A percentile compares a stretch with the other conserved stretches of the same genome.
Conservation (phyloP, 164 flowering plant genomes). For the Annona squamosa region DNA sequence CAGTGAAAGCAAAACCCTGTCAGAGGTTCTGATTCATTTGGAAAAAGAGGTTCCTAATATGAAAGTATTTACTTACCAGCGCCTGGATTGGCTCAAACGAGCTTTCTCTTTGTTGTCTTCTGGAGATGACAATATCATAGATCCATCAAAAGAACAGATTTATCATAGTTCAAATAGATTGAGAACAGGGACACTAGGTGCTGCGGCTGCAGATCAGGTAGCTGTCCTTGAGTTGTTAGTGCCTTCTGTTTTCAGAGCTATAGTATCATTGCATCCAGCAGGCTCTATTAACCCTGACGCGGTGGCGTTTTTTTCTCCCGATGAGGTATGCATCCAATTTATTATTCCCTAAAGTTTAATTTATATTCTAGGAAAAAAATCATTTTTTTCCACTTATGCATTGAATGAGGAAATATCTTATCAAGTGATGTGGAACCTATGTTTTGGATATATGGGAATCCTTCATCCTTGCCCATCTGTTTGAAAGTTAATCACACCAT, state of each 20-base stretch:
- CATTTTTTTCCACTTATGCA: neutral
- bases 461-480: neutral
- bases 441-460: neutral
- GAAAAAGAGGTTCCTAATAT: constrained; percentile 58
- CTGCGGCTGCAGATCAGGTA: constrained; percentile 43
- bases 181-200: constrained; percentile 28
- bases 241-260: constrained; percentile 77
- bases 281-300: constrained; percentile 90
- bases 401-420: neutral
- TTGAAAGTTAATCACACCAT: neutral
- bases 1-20: constrained; percentile 41
- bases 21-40: constrained; percentile 40
- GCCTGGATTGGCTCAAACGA: constrained; percentile 79
- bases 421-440: neutral
- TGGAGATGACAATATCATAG: constrained; percentile 37
- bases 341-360: neutral
- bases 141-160: constrained; percentile 39
- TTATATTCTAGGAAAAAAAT: neutral
- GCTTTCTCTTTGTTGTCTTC: constrained; percentile 53
- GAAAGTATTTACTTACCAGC: constrained; percentile 56
- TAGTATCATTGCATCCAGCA: constrained; percentile 81
- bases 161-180: constrained; percentile 38
- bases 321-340: constrained; percentile 55
- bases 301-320: constrained; percentile 95
- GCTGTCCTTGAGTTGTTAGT: constrained; percentile 69